phyloP scores from a whole-genome alignment of 306 rosid species.

The Abrus precatorius region DNA sequence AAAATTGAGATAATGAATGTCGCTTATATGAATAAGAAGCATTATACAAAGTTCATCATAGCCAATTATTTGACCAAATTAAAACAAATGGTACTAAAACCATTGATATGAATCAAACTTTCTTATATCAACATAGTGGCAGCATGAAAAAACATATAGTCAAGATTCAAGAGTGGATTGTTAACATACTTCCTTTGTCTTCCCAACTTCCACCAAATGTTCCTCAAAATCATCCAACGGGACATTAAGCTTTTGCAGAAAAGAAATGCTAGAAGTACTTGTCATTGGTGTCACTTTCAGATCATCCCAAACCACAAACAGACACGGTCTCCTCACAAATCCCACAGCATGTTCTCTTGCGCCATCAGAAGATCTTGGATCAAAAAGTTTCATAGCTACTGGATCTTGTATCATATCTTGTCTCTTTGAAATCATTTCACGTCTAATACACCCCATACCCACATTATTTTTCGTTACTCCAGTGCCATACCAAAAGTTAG shows the following conservation, averaged over 20 bases:
- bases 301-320: conserved; percentile 37
- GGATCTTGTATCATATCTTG: neutral
- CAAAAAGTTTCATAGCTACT: neutral
- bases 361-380: conserved; percentile 20
- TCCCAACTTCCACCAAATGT: neutral
- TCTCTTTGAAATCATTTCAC: neutral
- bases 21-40: neutral
- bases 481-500: neutral
- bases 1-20: neutral
- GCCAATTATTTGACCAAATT: neutral
- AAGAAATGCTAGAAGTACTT: conserved; percentile 17
- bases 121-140: too few species aligned
- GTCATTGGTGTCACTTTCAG: conserved; percentile 3
- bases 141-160: neutral
- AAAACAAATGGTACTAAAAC: neutral
- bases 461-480: too few species aligned
- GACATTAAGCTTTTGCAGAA: neutral
- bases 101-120: neutral
- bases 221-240: conserved; percentile 27
- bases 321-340: conserved; percentile 29
- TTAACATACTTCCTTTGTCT: neutral
- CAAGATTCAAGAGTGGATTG: neutral
- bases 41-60: neutral
- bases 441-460: neutral
- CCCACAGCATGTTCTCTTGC: neutral